Base-by-base conservation (phyloP, 2,329 filamentous ascomycete genomes). In the Venturia oleaginea region DNA sequence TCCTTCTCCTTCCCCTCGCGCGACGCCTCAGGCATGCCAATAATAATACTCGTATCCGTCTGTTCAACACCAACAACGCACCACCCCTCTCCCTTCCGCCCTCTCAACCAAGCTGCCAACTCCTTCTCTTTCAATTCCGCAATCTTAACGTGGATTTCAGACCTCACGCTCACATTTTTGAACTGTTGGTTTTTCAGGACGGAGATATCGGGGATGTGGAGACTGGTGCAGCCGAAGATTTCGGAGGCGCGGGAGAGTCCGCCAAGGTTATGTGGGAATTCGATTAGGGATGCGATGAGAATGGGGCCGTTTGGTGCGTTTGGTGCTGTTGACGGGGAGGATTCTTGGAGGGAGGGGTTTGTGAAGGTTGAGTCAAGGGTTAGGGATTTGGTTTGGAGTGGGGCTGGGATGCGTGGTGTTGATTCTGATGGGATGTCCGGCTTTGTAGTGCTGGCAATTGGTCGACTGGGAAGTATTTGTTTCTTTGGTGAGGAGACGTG, bases 1-100 rank as follows among this genome's bases (percentile, higher is more conserved):
- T n/a, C n/a, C n/a, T n/a, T n/a, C n/a, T n/a, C n/a, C n/a, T n/a
- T n/a, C n/a, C n/a, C n/a, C n/a, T n/a, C n/a, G n/a, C n/a, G n/a
- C n/a, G n/a, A n/a, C n/a, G n/a, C n/a, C n/a, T n/a, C n/a, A 2
- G 83, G 68, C 37, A 82, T 69, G 0, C 63, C 63, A 42, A 64
- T 42, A 30, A 61, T 43, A 15, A 78, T 72, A 61, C 76, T 79
- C 0, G 76, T 73, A 69, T 83, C 80, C 22, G 81, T 83, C 72
- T 83, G 81, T 70, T 83, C 81, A 10, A 83, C 78, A 0, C 80
- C 81, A 3, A 83, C 77, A n/a, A 81, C 74, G n/a, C 72, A 73
- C 64, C 77, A 83, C 0, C 80, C 81, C 59, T 78, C 74, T n/a
- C 68, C 70, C 67, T 79, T 79, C 69, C 76, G 76, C 19, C 69